A percentile compares a stretch with the other conserved stretches of the same genome.
phyloP scores from a whole-genome alignment of 2,329 filamentous ascomycete genomes.

The Rutstroemia sp. region DNA sequence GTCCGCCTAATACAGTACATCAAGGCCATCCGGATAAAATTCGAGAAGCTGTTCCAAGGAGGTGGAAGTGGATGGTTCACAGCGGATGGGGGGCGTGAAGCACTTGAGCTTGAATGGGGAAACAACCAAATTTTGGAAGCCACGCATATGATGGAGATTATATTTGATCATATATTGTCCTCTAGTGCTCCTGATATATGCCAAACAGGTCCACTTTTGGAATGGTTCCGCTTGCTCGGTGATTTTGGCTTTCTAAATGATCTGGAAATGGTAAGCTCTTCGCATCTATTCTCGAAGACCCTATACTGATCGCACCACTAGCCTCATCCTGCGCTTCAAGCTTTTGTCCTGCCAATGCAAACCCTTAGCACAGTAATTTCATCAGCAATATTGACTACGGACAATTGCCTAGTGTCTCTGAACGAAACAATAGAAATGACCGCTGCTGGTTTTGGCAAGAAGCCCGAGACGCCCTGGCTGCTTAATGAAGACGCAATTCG shows the following conservation, averaged over 20 bases:
- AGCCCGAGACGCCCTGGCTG: conserved; percentile 52
- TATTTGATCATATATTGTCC: conserved; percentile 63
- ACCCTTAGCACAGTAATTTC: conserved; percentile 64
- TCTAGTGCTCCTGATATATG: conserved; percentile 43
- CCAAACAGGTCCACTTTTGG: conserved; percentile 49
- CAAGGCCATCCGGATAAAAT: conserved; percentile 39
- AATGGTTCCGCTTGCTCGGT: conserved; percentile 63
- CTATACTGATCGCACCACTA: conserved; percentile 1
- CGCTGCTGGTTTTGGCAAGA: conserved; percentile 13
- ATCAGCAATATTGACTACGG: conserved; percentile 57
- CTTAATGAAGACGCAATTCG: conserved; percentile 62
- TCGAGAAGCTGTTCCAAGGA: conserved; percentile 32
- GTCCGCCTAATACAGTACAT: conserved; percentile 35
- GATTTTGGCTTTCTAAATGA: conserved; percentile 64
- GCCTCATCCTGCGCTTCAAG: conserved; percentile 21
- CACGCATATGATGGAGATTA: conserved; percentile 63
- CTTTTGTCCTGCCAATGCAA: conserved; percentile 56
- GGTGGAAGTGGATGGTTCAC: conserved; percentile 38
- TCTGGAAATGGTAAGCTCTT: conserved; percentile 42
- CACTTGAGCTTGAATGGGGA: conserved; percentile 51
- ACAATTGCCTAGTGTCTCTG: conserved; percentile 20
- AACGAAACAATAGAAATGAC: conserved; percentile 31
- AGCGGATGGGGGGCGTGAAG: conserved; percentile 41
- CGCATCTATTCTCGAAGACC: neutral
- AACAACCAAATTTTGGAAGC: conserved; percentile 61